A percentile compares a stretch with the other conserved stretches of the same genome.
These are phyloP conservation scores for Debaryomyces fabryi DNA, from an alignment of 1,139 yeast species.

Conservation along the genomic window DNA sequence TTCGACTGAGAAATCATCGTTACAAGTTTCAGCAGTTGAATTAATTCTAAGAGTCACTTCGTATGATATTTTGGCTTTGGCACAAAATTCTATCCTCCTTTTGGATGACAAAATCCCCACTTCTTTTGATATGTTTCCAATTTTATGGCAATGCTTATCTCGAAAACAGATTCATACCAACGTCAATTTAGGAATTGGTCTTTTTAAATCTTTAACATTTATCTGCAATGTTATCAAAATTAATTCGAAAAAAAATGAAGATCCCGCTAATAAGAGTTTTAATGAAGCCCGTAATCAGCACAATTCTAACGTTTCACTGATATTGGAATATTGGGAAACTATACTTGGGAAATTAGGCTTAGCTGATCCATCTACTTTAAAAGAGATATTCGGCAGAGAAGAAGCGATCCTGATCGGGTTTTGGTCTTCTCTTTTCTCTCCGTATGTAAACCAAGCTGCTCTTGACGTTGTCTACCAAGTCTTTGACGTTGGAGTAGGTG, in stretches of 20 bases:
- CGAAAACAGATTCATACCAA: conserved; percentile 42
- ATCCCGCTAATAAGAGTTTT: conserved; percentile 21
- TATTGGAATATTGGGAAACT: conserved; percentile 25
- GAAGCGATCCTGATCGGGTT: conserved; percentile 48
- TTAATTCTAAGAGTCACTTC: conserved; percentile 50
- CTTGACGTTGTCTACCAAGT: conserved; percentile 75
- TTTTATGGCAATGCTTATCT: conserved; percentile 48
- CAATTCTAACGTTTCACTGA: conserved; percentile 30
- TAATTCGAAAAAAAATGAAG: conserved; percentile 28
- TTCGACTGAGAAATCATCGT: conserved; percentile 9
- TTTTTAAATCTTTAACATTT: conserved; percentile 46
- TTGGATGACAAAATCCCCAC: conserved; percentile 41
- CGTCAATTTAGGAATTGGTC: conserved; percentile 37
- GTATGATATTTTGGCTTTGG: conserved; percentile 59
- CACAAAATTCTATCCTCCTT: conserved; percentile 53
- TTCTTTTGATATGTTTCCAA: conserved; percentile 47
- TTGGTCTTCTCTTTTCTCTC: conserved; percentile 72
- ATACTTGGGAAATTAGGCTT: conserved; percentile 40
- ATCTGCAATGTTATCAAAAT: conserved; percentile 46
- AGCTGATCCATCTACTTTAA: conserved; percentile 48
- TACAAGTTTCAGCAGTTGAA: conserved; percentile 32
- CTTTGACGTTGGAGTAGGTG: conserved; percentile 59
- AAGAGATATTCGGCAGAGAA: conserved; percentile 26
- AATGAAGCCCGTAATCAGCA: conserved; percentile 33
- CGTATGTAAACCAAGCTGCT: conserved; percentile 65